phyloP scores from a whole-genome alignment of 805 yeast species.

The Kluyveromyces wickerhamii region DNA sequence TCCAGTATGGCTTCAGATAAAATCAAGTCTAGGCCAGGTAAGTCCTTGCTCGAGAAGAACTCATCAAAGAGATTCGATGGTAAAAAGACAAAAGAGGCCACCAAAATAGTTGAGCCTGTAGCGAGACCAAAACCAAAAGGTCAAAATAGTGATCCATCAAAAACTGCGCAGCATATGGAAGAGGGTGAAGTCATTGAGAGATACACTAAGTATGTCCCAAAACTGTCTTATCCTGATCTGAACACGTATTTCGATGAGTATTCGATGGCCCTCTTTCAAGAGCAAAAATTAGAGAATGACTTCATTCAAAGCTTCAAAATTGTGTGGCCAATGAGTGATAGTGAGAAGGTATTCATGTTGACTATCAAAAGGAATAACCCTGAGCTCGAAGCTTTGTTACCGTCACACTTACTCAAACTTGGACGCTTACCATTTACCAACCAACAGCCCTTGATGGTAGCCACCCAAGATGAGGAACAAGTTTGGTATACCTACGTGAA shows the following conservation, averaged over 20 bases:
- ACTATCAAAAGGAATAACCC: conserved; percentile 17
- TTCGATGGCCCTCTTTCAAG: conserved; percentile 54
- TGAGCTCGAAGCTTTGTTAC: conserved; percentile 41
- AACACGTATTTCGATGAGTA: conserved; percentile 48
- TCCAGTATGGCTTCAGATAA: no score
- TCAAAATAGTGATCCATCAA: background rate
- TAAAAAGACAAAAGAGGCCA: no score
- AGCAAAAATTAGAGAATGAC: conserved; percentile 44
- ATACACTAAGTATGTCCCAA: conserved; percentile 34
- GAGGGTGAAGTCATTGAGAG: conserved; percentile 29
- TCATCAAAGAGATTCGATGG: no score
- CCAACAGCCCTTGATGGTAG: conserved; percentile 50
- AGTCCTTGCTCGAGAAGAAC: no score
- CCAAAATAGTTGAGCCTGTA: no score
- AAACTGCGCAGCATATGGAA: no score
- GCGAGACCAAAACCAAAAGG: background rate
- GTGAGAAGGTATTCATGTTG: conserved; percentile 30
- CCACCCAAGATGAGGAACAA: conserved; percentile 39
- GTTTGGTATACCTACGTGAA: conserved; percentile 57
- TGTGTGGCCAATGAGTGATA: conserved; percentile 44
- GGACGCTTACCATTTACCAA: conserved; percentile 52
- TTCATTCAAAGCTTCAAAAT: conserved; percentile 42
- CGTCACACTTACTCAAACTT: conserved; percentile 44
- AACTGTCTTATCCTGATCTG: conserved; percentile 41
- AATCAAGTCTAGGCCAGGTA: no score